phyloP scores from a whole-genome alignment of 345 rosid genomes.

The Lumnitzera racemosa region DNA sequence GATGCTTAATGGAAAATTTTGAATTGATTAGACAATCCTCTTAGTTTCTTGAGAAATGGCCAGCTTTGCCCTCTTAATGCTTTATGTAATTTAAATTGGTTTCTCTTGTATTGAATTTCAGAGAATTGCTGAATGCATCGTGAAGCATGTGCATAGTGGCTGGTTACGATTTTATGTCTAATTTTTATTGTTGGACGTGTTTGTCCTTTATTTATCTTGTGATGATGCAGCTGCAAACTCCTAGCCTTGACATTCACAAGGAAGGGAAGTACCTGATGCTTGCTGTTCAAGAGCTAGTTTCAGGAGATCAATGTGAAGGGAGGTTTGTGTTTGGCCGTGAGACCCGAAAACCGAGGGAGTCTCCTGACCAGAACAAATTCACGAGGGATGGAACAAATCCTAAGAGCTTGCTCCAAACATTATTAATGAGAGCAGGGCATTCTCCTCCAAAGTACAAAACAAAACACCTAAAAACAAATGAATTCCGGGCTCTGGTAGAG shows the following conservation, averaged over 20 bases:
- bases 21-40: too few relatives aligned
- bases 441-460: slow-evolving; percentile 96
- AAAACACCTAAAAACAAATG: slow-evolving; percentile 88
- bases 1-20: neutral
- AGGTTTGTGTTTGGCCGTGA: slow-evolving; percentile 92
- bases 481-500: slow-evolving; percentile 87
- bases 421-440: slow-evolving; percentile 93
- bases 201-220: neutral
- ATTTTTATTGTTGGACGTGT: too few relatives aligned
- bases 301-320: slow-evolving; percentile 95
- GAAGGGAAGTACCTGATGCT: slow-evolving; percentile 89
- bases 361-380: slow-evolving; percentile 41
- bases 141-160: neutral
- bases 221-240: slow-evolving; percentile 67
- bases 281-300: slow-evolving; percentile 84
- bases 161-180: neutral
- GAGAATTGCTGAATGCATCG: too few relatives aligned
- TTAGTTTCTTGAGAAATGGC: neutral
- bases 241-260: slow-evolving; percentile 61
- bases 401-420: slow-evolving; percentile 85
- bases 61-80: too few relatives aligned
- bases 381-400: slow-evolving; percentile 88
- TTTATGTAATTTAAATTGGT: too few relatives aligned
- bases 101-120: too few relatives aligned
- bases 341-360: slow-evolving; percentile 47